phyloP scores from a whole-genome alignment of 1,284 basidiomycete genomes.

The Heterobasidion occidentale region DNA sequence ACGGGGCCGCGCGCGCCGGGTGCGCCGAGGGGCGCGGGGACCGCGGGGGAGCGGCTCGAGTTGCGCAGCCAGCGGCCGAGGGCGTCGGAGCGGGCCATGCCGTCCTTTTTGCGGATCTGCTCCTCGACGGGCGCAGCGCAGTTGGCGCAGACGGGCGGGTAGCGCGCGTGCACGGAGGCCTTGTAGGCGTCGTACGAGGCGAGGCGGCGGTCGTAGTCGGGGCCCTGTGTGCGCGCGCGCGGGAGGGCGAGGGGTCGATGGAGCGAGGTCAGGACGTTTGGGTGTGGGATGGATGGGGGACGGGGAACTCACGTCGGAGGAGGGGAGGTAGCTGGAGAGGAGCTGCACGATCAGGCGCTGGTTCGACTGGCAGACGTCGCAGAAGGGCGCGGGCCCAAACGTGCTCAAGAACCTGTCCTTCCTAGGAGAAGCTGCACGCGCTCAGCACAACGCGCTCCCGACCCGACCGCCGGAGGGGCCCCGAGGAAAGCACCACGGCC shows the following conservation, averaged over 20 bases:
- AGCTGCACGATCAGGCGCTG: conserved; percentile 82
- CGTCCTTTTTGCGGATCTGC: conserved; percentile 68
- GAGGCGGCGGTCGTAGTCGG: conserved; percentile 56
- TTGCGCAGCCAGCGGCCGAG: conserved; percentile 55
- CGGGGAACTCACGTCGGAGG: conserved; percentile 29
- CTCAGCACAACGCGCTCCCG: background rate
- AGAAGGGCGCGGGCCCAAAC: conserved; percentile 62
- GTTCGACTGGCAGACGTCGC: conserved; percentile 84
- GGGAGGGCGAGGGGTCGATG: conserved; percentile 3
- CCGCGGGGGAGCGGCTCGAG: conserved; percentile 18
- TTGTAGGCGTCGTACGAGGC: conserved; percentile 64
- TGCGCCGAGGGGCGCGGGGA: conserved; percentile 33
- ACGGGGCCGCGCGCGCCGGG: conserved; percentile 35
- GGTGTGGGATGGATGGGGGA: background rate
- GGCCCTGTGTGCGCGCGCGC: conserved; percentile 39
- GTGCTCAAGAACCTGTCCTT: conserved; percentile 58
- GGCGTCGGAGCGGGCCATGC: conserved; percentile 75
- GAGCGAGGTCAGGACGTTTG: background rate
- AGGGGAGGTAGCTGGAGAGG: conserved; percentile 81
- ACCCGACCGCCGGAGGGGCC: conserved; percentile 1
- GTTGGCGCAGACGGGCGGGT: conserved; percentile 74
- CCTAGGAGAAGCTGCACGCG: conserved; percentile 48
- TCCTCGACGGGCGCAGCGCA: conserved; percentile 78
- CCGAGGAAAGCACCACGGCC: background rate
- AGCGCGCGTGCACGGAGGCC: conserved; percentile 68